Evolutionary conservation across 139 green algal genomes (phyloP), one percentile per base, ranked within the genome.

Genomic region (Marvania coccoides): DNA sequence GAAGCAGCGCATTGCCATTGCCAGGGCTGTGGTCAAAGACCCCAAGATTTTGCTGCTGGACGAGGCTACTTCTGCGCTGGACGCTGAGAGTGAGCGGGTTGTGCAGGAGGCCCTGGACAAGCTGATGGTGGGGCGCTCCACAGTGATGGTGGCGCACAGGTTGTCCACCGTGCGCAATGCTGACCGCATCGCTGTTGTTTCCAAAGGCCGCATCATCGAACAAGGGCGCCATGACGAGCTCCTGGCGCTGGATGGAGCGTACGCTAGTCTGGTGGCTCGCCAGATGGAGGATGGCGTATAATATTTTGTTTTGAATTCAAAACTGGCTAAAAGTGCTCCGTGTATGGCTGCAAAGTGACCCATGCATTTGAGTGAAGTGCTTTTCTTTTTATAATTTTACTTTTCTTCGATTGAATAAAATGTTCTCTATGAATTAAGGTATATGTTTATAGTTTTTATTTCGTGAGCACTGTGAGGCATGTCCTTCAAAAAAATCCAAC

Each of bases 141-240:
- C 77, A 2, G 56, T 97, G 8, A 81, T 97, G 40, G 86, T 97
- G 36, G 91, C 91, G 3, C 91, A 97, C 74, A 42, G 76, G 24
- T 74, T 97, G 53, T 83, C 69, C 63, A 97, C 91, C 36, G 84
- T 97, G 47, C 69, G 79, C 19, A 71, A 87, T 39, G 85, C 88
- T 13, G 73, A 96, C 81, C 72, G 55, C 38, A 97, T 97, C 56
- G 83, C 88, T 2, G 87, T 94, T 3, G 76, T 92, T 48, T 77
- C 86, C 58, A 9, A 56, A 15, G 86, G 84, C 10, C 29, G 40
- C 3, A 71, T 92, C 10, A 29, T 88, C 2, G 86, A 93, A 76
- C 66, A 84, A 51, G 86, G 83, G 10, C 76, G 64, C 0, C 83
- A 89, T 35, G 63, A 87, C 2, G 62, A 80, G 60, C 31, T 70